These are phyloP conservation scores for Tulasnella sp. DNA, from an alignment of 768 basidiomycete species.

Conservation along the genomic window DNA sequence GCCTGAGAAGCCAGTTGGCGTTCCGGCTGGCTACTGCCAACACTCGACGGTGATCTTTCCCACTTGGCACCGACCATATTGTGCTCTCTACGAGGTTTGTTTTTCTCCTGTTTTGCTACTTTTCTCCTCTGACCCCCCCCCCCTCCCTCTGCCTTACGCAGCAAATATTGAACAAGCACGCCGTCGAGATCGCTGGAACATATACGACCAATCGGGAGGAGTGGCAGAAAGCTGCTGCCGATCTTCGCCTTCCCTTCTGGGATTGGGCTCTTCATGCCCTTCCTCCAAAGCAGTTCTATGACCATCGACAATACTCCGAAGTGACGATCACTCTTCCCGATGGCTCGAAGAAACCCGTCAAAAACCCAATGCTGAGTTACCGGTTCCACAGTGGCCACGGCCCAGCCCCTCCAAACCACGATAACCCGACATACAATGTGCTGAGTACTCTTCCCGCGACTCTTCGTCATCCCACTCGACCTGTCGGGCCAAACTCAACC, in stretches of 20 bases:
- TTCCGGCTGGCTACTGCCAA: background rate
- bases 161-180: background rate
- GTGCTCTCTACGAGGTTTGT: slow-evolving; percentile 43
- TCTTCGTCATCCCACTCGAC: background rate
- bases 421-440: background rate
- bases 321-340: slow-evolving; percentile 33
- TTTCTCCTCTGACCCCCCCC: background rate
- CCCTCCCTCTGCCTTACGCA: background rate
- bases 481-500: background rate
- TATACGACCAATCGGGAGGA: background rate
- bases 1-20: background rate
- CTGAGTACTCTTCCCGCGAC: background rate
- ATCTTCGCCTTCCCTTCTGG: slow-evolving; percentile 41
- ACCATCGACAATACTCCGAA: slow-evolving; percentile 21
- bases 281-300: slow-evolving; percentile 38
- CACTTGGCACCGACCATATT: slow-evolving; percentile 50
- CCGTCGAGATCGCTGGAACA: background rate
- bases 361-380: slow-evolving; percentile 3
- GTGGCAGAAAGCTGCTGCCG: slow-evolving; percentile 34
- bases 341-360: slow-evolving; percentile 24
- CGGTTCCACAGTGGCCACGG: background rate
- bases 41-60: slow-evolving; percentile 41
- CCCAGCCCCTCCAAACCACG: background rate
- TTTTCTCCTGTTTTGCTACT: slow-evolving; percentile 7
- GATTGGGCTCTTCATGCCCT: slow-evolving; percentile 41